Conservation (phyloP, 176 grass and related monocot species). For the Triticum turgidum region DNA sequence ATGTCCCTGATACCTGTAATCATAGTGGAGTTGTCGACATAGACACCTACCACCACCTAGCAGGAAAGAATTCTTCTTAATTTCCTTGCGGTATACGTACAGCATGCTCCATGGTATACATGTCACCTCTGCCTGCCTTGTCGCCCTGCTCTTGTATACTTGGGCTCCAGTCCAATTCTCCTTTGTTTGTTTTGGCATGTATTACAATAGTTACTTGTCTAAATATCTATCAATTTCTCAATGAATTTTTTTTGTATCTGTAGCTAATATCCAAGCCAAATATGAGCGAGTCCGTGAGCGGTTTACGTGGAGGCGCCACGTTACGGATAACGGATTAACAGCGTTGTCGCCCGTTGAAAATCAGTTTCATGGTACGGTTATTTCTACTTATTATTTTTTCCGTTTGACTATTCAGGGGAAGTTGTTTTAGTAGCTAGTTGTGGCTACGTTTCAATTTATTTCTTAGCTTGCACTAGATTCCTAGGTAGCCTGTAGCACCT, state of each 20-base stretch:
- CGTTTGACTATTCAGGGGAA: not conserved
- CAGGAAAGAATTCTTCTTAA: too few relatives aligned
- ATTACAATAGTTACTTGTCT: not conserved
- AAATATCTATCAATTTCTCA: not conserved
- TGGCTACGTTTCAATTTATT: not conserved
- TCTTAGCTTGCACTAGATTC: too few relatives aligned
- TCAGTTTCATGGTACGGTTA: not conserved
- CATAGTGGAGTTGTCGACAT: too few relatives aligned
- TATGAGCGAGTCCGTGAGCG: not conserved
- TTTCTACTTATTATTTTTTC: not conserved
- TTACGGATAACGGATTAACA: not conserved
- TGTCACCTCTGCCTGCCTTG: too few relatives aligned
- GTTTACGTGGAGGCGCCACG: not conserved
- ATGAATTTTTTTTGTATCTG: not conserved
- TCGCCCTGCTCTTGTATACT: too few relatives aligned
- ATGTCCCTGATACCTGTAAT: too few relatives aligned
- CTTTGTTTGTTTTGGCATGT: not conserved
- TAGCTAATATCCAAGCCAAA: not conserved
- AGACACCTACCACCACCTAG: too few relatives aligned
- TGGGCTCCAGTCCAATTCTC: not conserved
- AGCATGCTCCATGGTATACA: too few relatives aligned
- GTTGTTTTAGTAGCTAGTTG: not conserved
- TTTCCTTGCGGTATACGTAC: too few relatives aligned
- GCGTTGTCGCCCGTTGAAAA: not conserved
- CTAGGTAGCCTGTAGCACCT: not conserved